phyloP scores from a whole-genome alignment of 495 filamentous ascomycete genomes.

The Copromyces sp. region DNA sequence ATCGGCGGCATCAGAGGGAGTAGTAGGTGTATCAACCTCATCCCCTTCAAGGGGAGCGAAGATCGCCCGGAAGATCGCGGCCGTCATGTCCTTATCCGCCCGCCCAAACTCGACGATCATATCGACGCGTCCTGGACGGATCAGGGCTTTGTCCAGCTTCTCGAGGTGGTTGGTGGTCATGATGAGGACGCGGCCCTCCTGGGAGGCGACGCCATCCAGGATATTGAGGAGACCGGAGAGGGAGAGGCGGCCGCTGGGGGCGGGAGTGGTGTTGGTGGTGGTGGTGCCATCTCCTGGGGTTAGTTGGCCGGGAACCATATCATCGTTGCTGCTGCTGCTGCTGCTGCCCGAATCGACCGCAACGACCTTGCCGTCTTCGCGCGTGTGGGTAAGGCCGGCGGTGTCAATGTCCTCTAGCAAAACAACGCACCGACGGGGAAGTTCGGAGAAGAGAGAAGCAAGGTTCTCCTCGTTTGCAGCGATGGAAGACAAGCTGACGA shows the following conservation, averaged over 20 bases:
- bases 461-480: slow-evolving; percentile 62
- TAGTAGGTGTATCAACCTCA: not conserved
- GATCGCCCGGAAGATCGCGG: slow-evolving; percentile 38
- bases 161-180: slow-evolving; percentile 81
- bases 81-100: slow-evolving; percentile 36
- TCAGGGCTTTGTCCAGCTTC: slow-evolving; percentile 64
- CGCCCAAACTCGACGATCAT: slow-evolving; percentile 57
- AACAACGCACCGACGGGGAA: slow-evolving; percentile 59
- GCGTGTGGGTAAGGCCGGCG: slow-evolving; percentile 56
- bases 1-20: slow-evolving; percentile 11
- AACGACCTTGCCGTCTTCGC: slow-evolving; percentile 35
- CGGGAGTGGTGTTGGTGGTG: slow-evolving; percentile 4
- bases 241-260: slow-evolving; percentile 39
- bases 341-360: slow-evolving; percentile 40
- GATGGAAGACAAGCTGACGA: slow-evolving; percentile 54
- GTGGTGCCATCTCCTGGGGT: slow-evolving; percentile 13
- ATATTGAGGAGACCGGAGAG: slow-evolving; percentile 71
- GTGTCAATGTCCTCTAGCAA: slow-evolving; percentile 68
- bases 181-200: slow-evolving; percentile 68
- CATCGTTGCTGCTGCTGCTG: slow-evolving; percentile 17
- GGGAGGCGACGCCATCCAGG: slow-evolving; percentile 68
- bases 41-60: slow-evolving; percentile 38
- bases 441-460: slow-evolving; percentile 54
- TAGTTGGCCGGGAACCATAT: slow-evolving; percentile 21
- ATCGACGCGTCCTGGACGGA: slow-evolving; percentile 69